Percentiles rank a stretch among this genome's conserved stretches.
These are phyloP conservation scores for Scedosporium minutisporum DNA, from an alignment of 2,329 filamentous ascomycete species.

Conservation along the genomic window DNA sequence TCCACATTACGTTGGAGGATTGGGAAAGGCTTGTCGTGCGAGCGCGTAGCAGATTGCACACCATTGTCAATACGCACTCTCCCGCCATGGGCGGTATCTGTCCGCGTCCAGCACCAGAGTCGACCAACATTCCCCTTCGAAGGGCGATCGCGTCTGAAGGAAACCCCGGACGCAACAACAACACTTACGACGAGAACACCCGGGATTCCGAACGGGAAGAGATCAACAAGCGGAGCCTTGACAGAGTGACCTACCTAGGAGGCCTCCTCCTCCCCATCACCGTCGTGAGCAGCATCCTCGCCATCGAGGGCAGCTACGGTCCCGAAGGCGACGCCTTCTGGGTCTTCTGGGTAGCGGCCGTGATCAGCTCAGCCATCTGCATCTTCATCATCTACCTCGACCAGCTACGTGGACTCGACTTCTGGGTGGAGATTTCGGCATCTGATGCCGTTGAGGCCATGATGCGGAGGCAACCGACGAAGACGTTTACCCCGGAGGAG, in stretches of 20 bases:
- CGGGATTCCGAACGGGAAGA: neutral
- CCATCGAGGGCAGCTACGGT: constrained; percentile 34
- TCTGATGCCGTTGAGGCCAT: constrained; percentile 14
- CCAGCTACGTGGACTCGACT: constrained; percentile 18
- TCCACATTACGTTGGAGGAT: too few species aligned
- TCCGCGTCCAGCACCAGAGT: too few species aligned
- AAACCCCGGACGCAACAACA: too few species aligned
- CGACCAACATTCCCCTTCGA: too few species aligned
- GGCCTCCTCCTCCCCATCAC: constrained; percentile 38
- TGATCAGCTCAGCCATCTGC: constrained; percentile 26
- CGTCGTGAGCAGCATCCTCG: constrained; percentile 36
- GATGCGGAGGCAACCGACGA: constrained; percentile 6
- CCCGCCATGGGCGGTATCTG: too few species aligned
- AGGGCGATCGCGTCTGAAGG: too few species aligned
- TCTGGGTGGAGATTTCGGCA: constrained; percentile 23
- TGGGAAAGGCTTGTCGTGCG: too few species aligned
- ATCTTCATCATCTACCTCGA: constrained; percentile 39
- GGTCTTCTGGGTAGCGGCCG: constrained; percentile 37
- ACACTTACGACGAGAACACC: neutral
- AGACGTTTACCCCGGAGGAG: neutral
- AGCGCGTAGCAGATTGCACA: too few species aligned
- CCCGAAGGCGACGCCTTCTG: constrained; percentile 32
- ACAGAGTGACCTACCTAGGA: constrained; percentile 40
- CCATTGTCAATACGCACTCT: too few species aligned
- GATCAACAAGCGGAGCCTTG: constrained; percentile 1